Base-by-base conservation (phyloP, 164 flowering plant species). In the Nymphaea colorata region DNA sequence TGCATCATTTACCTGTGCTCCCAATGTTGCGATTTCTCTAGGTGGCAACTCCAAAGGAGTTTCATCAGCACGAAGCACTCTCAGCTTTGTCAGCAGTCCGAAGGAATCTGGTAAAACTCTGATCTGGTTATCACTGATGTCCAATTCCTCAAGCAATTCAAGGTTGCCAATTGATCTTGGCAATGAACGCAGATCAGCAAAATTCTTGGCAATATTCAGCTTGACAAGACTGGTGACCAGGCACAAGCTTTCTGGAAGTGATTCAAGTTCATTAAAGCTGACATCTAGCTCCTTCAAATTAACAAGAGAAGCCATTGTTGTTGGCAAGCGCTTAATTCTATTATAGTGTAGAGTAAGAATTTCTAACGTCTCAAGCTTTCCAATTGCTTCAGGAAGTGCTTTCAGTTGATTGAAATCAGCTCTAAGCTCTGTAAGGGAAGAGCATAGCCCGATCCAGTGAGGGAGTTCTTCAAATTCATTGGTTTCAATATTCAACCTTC, bases 31-130 rank as follows among this genome's bases (percentile, higher is more conserved):
- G 3, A 84, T 71, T 63, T 83, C 65, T 70, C 77, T 85, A 62
- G 96, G 92, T 72, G 96, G 92, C 44, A 85, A 72, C 77, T 86
- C 88, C 16, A 89, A 66, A 6, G 96, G 96, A 68, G 86, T 89
- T 77, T 81, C 92, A 74, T 84, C 88, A 42, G 84, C 84, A 41
- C 64, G 68, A 61, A 89, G 69, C 42, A 84, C 86, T 76, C 80
- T 77, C 75, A 89, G 77, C 41, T 80, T 85, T 6, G 87, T 78
- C 68, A 89, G 70, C 59, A 82, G 51, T 76, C 82, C 72, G 75
- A 89, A 86, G 8, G 96, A 87, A 0, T 86, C 89, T 3, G 92
- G 96, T 61, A 89, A 67, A 16, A 68, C 11, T 69, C 79, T 80
- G 42, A 89, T 87, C 71, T 89, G 96, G 69, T 80, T 69, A 61